A percentile compares a stretch with the other conserved stretches of the same genome.
These are phyloP conservation scores for Euclidium syriacum DNA, from an alignment of 345 rosid species.

Conservation along the genomic window DNA sequence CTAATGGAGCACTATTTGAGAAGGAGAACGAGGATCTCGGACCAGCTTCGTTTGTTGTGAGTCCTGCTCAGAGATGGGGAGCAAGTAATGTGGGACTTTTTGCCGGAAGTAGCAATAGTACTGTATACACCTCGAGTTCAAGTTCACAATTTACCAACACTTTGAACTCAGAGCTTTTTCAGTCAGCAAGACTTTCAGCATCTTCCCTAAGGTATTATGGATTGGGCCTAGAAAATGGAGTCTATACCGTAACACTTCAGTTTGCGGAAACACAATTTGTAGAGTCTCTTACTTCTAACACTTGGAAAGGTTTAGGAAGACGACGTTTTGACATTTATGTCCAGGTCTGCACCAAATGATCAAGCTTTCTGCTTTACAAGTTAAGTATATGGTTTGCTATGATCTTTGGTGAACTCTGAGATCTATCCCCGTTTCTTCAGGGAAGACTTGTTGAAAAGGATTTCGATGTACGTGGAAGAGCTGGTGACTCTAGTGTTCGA, in stretches of 20 bases:
- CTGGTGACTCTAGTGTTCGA: conserved; percentile 31
- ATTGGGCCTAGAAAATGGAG: conserved; percentile 34
- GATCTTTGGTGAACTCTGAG: background rate
- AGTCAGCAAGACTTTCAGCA: conserved; percentile 36
- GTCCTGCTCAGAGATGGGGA: conserved; percentile 43
- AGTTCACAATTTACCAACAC: conserved; percentile 33
- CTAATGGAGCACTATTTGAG: conserved; percentile 36
- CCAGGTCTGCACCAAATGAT: conserved; percentile 31
- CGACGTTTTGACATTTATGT: conserved; percentile 47
- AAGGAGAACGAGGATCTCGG: conserved; percentile 48
- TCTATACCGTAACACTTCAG: conserved; percentile 15
- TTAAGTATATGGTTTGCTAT: background rate
- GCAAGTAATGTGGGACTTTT: conserved; percentile 45
- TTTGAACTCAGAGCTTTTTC: conserved; percentile 36
- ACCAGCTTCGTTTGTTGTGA: conserved; percentile 50
- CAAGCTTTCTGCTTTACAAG: background rate
- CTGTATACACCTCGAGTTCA: conserved; percentile 12
- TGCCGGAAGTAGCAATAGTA: conserved; percentile 25
- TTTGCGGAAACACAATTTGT: conserved; percentile 22
- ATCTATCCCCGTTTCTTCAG: conserved; percentile 3
- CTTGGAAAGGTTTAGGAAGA: conserved; percentile 42
- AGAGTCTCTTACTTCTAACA: background rate
- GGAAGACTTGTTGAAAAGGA: conserved; percentile 43
- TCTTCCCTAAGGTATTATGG: conserved; percentile 38
- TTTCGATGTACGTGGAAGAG: conserved; percentile 43